Evolutionary conservation across 768 basidiomycete species (phyloP).

Genomic region (Leccinum longicurvipes): DNA sequence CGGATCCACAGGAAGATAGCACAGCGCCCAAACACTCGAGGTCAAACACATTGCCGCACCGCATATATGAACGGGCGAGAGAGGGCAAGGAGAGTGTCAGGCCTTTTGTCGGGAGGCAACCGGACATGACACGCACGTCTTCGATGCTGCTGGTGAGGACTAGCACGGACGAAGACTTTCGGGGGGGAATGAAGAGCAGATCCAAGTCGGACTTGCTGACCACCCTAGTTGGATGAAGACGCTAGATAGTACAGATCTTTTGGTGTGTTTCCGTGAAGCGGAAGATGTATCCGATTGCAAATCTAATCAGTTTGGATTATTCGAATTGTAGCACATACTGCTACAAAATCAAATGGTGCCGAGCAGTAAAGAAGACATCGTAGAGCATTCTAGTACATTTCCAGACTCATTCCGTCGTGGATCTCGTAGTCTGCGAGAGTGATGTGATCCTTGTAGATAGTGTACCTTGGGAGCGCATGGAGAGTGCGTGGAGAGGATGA

Average conservation of each 20-base stretch:
- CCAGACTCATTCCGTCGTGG: conserved; percentile 88
- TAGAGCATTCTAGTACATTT: conserved; percentile 65
- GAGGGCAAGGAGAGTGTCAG: conserved; percentile 12
- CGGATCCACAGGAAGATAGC: conserved; percentile 20
- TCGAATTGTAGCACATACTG: conserved; percentile 7
- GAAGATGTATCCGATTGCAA: not conserved
- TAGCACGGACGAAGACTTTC: conserved; percentile 1
- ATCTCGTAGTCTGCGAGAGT: conserved; percentile 92
- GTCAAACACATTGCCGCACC: conserved; percentile 37
- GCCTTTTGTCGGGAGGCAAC: conserved; percentile 26
- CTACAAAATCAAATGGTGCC: conserved; percentile 5
- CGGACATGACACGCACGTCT: conserved; percentile 16
- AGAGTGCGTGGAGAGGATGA: not conserved
- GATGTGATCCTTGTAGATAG: conserved; percentile 94
- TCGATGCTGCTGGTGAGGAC: conserved; percentile 16
- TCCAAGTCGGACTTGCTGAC: conserved; percentile 20
- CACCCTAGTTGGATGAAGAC: not conserved
- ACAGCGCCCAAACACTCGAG: conserved; percentile 20
- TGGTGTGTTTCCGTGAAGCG: no score
- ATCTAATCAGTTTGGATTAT: not conserved
- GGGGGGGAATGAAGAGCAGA: conserved; percentile 7
- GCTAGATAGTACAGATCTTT: no score
- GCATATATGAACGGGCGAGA: conserved; percentile 42
- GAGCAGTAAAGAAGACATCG: not conserved
- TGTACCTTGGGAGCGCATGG: conserved; percentile 63